Evolutionary conservation across 2,329 filamentous ascomycete genomes (phyloP).

Genomic region (Didymella segeticola): DNA sequence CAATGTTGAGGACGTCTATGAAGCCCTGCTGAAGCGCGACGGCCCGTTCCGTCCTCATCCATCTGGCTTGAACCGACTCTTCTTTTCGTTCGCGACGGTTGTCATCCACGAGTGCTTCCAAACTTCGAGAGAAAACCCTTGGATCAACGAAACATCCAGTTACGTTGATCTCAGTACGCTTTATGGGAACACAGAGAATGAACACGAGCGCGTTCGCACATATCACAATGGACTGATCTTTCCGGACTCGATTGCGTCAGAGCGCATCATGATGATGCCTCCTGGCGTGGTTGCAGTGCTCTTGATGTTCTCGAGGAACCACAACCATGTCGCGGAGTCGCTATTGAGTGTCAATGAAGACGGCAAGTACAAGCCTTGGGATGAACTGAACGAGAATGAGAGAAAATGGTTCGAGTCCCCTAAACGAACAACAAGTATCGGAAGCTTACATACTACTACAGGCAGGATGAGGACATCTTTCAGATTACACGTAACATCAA

Average conservation of each 20-base stretch:
- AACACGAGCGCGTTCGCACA: conserved; percentile 69
- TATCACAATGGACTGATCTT: conserved; percentile 71
- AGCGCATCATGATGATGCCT: conserved; percentile 69
- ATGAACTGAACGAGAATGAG: conserved; percentile 61
- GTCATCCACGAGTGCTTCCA: conserved; percentile 67
- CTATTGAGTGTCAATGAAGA: conserved; percentile 83
- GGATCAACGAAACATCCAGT: conserved; percentile 71
- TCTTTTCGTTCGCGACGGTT: conserved; percentile 76
- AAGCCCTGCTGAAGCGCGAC: conserved; percentile 69
- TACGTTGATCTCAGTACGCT: conserved; percentile 76
- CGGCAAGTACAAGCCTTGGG: conserved; percentile 73
- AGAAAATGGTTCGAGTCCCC: conserved; percentile 51
- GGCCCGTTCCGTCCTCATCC: conserved; percentile 67
- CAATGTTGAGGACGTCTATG: conserved; percentile 70
- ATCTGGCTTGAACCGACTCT: conserved; percentile 71
- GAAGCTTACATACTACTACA: conserved; percentile 43
- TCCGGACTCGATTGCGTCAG: conserved; percentile 71
- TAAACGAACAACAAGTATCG: conserved; percentile 15
- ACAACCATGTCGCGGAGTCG: conserved; percentile 82
- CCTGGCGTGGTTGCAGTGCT: conserved; percentile 71
- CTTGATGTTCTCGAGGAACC: conserved; percentile 74
- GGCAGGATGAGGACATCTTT: conserved; percentile 39
- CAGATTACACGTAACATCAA: conserved; percentile 67
- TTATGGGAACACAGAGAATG: conserved; percentile 70
- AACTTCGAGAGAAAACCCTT: conserved; percentile 67